Percentiles rank a stretch among this genome's conserved stretches.
Conservation (phyloP, 257 asterid species). For the Fraxinus cuspidata region DNA sequence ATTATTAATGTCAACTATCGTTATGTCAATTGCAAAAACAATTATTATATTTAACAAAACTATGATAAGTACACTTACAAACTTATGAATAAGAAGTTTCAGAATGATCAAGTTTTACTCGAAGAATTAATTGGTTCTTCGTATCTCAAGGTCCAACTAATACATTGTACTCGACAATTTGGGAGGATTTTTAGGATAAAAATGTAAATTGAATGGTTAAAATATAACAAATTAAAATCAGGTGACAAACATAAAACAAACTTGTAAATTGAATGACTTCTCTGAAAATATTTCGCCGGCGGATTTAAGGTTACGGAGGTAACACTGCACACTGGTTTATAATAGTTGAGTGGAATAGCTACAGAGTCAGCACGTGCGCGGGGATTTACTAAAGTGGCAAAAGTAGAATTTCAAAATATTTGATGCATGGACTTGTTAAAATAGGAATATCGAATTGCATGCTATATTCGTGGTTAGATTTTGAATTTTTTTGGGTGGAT, state of each 20-base stretch:
- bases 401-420: background rate
- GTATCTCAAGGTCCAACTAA: background rate
- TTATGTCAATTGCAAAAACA: no score
- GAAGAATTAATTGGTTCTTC: background rate
- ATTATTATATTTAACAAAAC: no score
- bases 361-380: slow-evolving; percentile 41
- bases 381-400: slow-evolving; percentile 5
- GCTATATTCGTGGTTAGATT: slow-evolving; percentile 15
- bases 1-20: background rate
- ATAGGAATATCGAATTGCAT: slow-evolving; percentile 5
- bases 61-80: no score
- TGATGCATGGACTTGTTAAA: background rate
- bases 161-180: no score
- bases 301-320: slow-evolving; percentile 10
- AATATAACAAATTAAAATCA: no score
- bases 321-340: slow-evolving; percentile 14
- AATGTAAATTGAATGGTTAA: background rate
- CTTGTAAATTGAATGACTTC: background rate
- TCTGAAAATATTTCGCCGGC: background rate
- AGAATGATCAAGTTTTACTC: no score
- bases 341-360: slow-evolving; percentile 25
- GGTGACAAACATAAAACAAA: background rate
- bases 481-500: slow-evolving; percentile 13
- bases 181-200: background rate
- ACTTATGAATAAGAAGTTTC: no score